These are phyloP conservation scores for Candida sanyaensis DNA, from an alignment of 1,139 yeast species.

Conservation along the genomic window DNA sequence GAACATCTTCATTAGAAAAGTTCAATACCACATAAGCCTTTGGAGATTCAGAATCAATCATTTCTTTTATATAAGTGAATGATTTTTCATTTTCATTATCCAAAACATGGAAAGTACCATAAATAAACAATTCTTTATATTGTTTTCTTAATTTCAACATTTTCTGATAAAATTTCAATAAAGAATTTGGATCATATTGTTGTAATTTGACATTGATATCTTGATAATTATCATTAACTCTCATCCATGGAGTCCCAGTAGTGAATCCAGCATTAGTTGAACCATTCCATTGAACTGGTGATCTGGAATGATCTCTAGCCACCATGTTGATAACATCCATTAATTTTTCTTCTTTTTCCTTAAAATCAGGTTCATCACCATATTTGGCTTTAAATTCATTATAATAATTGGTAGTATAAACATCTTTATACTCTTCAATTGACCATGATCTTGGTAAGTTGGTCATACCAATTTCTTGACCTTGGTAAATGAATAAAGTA, in stretches of 20 bases:
- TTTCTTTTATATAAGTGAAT: conserved; percentile 41
- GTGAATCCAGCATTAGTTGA: conserved; percentile 51
- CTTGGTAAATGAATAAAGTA: conserved; percentile 59
- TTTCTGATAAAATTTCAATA: conserved; percentile 47
- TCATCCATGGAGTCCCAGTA: conserved; percentile 55
- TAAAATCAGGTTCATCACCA: conserved; percentile 29
- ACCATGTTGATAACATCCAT: conserved; percentile 36
- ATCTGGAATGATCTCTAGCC: conserved; percentile 57
- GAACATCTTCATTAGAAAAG: conserved; percentile 35
- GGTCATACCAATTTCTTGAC: conserved; percentile 62
- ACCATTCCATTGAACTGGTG: conserved; percentile 61
- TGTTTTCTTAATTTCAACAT: conserved; percentile 46
- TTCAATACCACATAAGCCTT: conserved; percentile 48
- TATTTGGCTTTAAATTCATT: conserved; percentile 30
- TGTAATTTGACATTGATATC: conserved; percentile 53
- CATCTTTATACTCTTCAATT: conserved; percentile 52
- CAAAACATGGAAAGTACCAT: conserved; percentile 48
- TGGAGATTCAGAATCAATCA: conserved; percentile 13
- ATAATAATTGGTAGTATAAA: conserved; percentile 48
- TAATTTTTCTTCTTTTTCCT: conserved; percentile 27
- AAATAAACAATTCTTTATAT: conserved; percentile 43
- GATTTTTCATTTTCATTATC: conserved; percentile 38
- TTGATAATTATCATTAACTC: conserved; percentile 51
- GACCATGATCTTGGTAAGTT: conserved; percentile 50
- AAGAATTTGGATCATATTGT: conserved; percentile 47